Percentiles rank a stretch among this genome's conserved stretches.
phyloP scores from a whole-genome alignment of 371 early-diverging fungal genomes.

The Synchytrium microbalum region DNA sequence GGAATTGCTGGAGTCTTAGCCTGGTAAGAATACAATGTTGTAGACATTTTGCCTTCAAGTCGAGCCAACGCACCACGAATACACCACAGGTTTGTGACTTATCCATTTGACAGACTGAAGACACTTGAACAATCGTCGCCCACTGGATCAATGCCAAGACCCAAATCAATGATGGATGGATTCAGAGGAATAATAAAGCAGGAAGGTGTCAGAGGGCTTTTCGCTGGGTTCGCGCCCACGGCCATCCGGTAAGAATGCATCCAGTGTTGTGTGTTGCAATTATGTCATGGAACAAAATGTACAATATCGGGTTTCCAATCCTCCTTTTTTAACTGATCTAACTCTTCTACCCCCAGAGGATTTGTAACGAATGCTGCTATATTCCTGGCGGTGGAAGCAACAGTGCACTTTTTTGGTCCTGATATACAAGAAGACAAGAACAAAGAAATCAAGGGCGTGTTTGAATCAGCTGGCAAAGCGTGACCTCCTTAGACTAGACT shows the following conservation, averaged over 20 bases:
- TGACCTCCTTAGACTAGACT: background rate
- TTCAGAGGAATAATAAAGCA: background rate
- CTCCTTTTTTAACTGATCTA: background rate
- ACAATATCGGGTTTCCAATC: too few species aligned
- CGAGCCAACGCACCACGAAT: background rate
- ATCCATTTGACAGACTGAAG: conserved; percentile 7
- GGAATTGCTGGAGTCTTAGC: conserved; percentile 4
- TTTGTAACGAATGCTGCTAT: conserved; percentile 1
- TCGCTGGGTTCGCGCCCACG: background rate
- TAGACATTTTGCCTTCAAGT: too few species aligned
- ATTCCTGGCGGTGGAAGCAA: background rate
- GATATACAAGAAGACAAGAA: background rate
- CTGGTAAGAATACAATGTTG: too few species aligned
- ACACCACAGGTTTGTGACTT: conserved; percentile 6
- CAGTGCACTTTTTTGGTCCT: background rate
- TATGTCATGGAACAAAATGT: too few species aligned
- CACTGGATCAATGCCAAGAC: conserved; percentile 3
- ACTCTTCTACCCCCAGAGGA: background rate
- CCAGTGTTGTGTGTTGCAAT: too few species aligned
- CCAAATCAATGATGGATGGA: background rate
- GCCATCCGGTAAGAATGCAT: too few species aligned
- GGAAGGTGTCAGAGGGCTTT: conserved; percentile 4
- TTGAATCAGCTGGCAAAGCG: background rate
- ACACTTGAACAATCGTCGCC: background rate
- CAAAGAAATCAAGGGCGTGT: background rate